These are phyloP conservation scores for Hemerocallis citrina DNA, from an alignment of 106 monocot genomes.

Conservation along the genomic window DNA sequence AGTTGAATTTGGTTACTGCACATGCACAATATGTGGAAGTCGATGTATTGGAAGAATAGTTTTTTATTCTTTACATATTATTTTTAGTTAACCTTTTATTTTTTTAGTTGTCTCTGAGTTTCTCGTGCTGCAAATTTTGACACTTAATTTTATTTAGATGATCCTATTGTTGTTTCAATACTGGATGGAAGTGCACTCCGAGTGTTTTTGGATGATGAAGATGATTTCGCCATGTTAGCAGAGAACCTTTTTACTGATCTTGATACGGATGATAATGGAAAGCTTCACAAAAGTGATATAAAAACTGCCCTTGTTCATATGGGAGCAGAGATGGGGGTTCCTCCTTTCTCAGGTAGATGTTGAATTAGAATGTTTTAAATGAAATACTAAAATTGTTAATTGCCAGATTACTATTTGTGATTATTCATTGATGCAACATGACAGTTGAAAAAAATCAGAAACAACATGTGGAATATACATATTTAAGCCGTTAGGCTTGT, in stretches of 20 bases:
- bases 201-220: slow-evolving; percentile 44
- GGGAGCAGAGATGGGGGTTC: slow-evolving; percentile 47
- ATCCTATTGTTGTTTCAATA: slow-evolving; percentile 40
- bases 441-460: background rate
- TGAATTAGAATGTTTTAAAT: background rate
- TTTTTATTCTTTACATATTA: background rate
- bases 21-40: background rate
- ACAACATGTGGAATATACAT: background rate
- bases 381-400: background rate
- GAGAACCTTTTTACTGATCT: slow-evolving; percentile 49
- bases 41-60: background rate
- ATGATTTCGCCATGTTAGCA: slow-evolving; percentile 63
- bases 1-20: background rate
- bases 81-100: no score
- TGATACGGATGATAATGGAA: slow-evolving; percentile 35
- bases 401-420: background rate
- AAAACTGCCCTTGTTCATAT: slow-evolving; percentile 30
- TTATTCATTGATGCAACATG: background rate
- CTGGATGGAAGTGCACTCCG: slow-evolving; percentile 42
- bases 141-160: slow-evolving; percentile 21
- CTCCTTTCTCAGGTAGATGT: slow-evolving; percentile 34
- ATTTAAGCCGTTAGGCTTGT: background rate
- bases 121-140: background rate
- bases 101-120: background rate
- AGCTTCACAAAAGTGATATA: slow-evolving; percentile 32